Evolutionary conservation across 805 yeast genomes (phyloP), one percentile per base, ranked within the genome.

Genomic region (Zygosaccharomyces lentus): DNA sequence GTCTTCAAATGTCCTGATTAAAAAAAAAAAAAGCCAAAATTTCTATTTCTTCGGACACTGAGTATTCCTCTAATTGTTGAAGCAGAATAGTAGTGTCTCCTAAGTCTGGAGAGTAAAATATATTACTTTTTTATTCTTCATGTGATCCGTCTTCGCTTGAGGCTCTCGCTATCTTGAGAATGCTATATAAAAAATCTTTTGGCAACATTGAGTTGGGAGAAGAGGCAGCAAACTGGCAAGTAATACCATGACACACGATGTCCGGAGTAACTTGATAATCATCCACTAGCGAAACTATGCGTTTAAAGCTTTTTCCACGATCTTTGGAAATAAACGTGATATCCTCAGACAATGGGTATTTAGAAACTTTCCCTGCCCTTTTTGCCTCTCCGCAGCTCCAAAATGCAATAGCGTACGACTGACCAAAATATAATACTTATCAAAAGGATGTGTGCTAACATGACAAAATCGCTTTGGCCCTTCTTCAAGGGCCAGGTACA

Each of bases 1-100:
- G 45, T 67, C 72, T 15, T 58, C 61, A n/a, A 48, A 43, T 3
- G 66, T 59, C n/a, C 56, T 43, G 1, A 58, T 57, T 2, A 65
- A 43, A 6, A 64, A 35, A 42, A 56, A 56, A 2, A 57, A 50
- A 6, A 58, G 48, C 12, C 54, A 46, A 6, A 66, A n/a, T n/a
- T n/a, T n/a, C n/a, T n/a, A n/a, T n/a, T n/a, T n/a, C n/a, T 15
- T 53, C 45, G 19, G 31, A 34, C 3, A 57, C 45, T 5, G 56
- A 60, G 15, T 68, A 26, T 41, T 54, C 61, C 39, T 56, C 41
- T 12, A 62, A 55, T 9, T 48, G 37, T 2, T 66, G 67, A 47
- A 77, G 65, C 13, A 55, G 48, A 9, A 57, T 52, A 77, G 82
- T 75, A 1, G 71, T 54, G 37, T 64, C 63, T 13, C 84, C 86